A percentile compares a stretch with the other conserved stretches of the same genome.
Conservation (phyloP, 2,329 filamentous ascomycete genomes). For the Penicillium hesseltinei region DNA sequence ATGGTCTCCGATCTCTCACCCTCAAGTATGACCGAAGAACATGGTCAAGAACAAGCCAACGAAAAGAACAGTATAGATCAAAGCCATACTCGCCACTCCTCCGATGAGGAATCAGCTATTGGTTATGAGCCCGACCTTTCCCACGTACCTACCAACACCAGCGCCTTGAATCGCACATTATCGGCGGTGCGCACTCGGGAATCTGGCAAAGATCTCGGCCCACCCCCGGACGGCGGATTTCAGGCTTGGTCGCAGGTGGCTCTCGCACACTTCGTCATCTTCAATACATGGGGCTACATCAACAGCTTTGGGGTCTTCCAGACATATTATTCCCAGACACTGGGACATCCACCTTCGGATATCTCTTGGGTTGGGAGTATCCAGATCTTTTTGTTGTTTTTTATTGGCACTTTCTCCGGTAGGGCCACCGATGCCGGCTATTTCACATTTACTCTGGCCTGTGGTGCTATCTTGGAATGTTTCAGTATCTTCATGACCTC, state of each 20-base stretch:
- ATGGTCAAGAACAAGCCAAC: neutral
- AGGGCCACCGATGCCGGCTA: constrained; percentile 54
- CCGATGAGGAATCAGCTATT: constrained; percentile 8
- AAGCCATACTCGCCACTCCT: neutral
- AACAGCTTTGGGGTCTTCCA: constrained; percentile 59
- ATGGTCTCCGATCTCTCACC: neutral
- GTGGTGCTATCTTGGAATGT: constrained; percentile 46
- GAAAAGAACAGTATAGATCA: neutral
- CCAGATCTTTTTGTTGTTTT: constrained; percentile 53
- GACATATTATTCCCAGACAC: constrained; percentile 48
- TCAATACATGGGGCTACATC: constrained; percentile 57
- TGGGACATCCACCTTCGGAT: constrained; percentile 46
- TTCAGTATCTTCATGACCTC: constrained; percentile 54
- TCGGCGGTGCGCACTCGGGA: constrained; percentile 40
- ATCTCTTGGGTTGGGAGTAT: constrained; percentile 55
- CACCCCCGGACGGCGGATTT: constrained; percentile 52
- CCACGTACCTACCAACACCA: constrained; percentile 26
- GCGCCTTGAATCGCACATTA: constrained; percentile 32
- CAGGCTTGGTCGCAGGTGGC: constrained; percentile 57
- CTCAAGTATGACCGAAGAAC: neutral
- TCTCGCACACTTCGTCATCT: constrained; percentile 53
- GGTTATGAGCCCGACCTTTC: constrained; percentile 12
- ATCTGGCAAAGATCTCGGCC: constrained; percentile 37
- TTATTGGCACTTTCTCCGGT: constrained; percentile 52
- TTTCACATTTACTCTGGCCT: constrained; percentile 46